Conservation (phyloP, 257 asterid species). For the Petunia axillaris region DNA sequence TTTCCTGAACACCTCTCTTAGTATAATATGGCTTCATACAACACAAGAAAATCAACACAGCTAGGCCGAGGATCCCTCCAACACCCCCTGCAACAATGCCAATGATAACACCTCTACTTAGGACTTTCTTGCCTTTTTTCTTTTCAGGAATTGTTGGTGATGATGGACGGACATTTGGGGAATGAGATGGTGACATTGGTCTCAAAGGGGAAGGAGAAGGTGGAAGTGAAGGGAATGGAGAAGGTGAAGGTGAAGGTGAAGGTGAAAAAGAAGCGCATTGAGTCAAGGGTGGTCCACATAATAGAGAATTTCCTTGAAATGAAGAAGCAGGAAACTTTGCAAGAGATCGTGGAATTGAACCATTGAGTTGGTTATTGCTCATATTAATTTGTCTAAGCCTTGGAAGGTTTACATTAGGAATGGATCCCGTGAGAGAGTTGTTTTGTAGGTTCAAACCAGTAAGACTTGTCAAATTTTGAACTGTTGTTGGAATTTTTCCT, state of each 20-base stretch:
- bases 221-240: constrained; percentile 36
- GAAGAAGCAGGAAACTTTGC: constrained; percentile 62
- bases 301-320: constrained; percentile 58
- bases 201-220: constrained; percentile 32
- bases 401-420: constrained; percentile 63
- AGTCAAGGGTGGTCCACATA: constrained; percentile 68
- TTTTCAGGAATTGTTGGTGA: constrained; percentile 37
- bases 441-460: constrained; percentile 59
- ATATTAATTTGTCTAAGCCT: constrained; percentile 55
- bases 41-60: constrained; percentile 34
- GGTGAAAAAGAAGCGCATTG: constrained; percentile 50
- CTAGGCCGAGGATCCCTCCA: constrained; percentile 37
- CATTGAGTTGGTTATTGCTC: constrained; percentile 61
- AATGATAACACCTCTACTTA: constrained; percentile 48
- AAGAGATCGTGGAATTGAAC: constrained; percentile 67
- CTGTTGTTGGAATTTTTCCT: constrained; percentile 49
- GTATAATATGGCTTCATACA: constrained; percentile 43
- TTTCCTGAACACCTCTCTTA: constrained; percentile 35
- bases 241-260: constrained; percentile 44
- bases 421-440: constrained; percentile 63
- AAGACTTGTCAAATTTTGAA: constrained; percentile 52
- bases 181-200: constrained; percentile 38
- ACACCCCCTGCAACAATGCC: constrained; percentile 59
- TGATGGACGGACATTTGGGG: constrained; percentile 41
- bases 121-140: constrained; percentile 42